Evolutionary conservation across 192 early-diverging fungal species (phyloP).

Genomic region (Umbelopsis isabellina): DNA sequence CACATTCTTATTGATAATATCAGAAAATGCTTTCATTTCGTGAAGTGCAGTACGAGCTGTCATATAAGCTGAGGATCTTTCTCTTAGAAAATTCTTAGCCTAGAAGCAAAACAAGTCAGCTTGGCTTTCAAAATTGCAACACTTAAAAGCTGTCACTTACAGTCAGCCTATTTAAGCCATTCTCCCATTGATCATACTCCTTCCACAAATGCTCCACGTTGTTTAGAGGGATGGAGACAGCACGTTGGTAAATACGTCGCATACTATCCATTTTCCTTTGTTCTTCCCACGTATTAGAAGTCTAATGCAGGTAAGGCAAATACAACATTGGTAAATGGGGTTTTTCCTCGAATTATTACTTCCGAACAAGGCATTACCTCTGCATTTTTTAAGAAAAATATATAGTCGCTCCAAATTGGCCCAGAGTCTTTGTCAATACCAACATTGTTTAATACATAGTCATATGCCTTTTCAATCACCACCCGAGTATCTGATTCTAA

Average conservation of each 20-base stretch:
- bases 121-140: neutral
- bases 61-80: conserved; percentile 90
- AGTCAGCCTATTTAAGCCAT: conserved; percentile 78
- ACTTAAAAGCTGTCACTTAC: conserved; percentile 44
- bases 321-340: neutral
- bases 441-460: conserved; percentile 86
- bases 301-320: conserved; percentile 36
- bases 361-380: conserved; percentile 41
- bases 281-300: conserved; percentile 79
- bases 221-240: conserved; percentile 82
- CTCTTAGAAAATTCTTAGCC: conserved; percentile 90
- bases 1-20: conserved; percentile 70
- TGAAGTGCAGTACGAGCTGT: conserved; percentile 85
- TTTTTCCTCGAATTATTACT: neutral
- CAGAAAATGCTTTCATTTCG: conserved; percentile 79
- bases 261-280: conserved; percentile 86
- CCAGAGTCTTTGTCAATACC: conserved; percentile 90
- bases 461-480: conserved; percentile 82
- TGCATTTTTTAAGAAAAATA: conserved; percentile 75
- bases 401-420: conserved; percentile 86
- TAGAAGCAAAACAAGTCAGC: conserved; percentile 23
- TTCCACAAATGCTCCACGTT: conserved; percentile 96
- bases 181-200: conserved; percentile 93
- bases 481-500: conserved; percentile 62
- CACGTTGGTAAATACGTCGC: conserved; percentile 83